Percentiles rank a stretch among this genome's conserved stretches.
Conservation (phyloP, 1,284 basidiomycete species). For the Boletus smithii region DNA sequence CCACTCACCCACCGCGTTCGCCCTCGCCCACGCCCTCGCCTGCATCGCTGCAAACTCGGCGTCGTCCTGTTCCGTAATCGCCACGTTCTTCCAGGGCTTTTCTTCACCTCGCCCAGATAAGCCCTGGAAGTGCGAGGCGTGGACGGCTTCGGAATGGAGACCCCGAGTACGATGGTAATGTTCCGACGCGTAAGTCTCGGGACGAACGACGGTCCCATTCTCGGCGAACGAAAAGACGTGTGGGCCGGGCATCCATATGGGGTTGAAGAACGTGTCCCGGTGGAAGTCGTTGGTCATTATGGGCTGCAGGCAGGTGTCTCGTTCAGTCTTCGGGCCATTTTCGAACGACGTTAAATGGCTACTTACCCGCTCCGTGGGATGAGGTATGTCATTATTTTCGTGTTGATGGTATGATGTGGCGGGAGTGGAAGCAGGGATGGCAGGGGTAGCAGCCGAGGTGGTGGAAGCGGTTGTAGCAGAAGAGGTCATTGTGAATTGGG, state of each 20-base stretch:
- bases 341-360: neutral
- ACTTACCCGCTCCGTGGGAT: neutral
- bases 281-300: conserved; percentile 17
- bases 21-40: neutral
- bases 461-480: neutral
- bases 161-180: conserved; percentile 3
- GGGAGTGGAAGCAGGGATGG: neutral
- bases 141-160: neutral
- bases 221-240: conserved; percentile 18
- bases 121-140: too few species aligned
- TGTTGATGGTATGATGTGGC: neutral
- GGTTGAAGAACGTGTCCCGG: conserved; percentile 22
- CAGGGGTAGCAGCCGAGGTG: neutral
- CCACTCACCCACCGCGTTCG: neutral
- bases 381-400: neutral
- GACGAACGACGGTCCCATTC: conserved; percentile 14
- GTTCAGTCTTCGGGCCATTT: too few species aligned
- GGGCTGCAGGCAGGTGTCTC: neutral
- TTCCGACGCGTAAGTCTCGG: neutral
- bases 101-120: too few species aligned
- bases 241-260: conserved; percentile 21
- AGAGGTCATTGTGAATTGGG: neutral
- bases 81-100: conserved; percentile 23
- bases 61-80: conserved; percentile 21
- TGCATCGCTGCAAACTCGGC: conserved; percentile 7